Base-by-base conservation (phyloP, 768 basidiomycete genomes). In the Asterophora parasitica region DNA sequence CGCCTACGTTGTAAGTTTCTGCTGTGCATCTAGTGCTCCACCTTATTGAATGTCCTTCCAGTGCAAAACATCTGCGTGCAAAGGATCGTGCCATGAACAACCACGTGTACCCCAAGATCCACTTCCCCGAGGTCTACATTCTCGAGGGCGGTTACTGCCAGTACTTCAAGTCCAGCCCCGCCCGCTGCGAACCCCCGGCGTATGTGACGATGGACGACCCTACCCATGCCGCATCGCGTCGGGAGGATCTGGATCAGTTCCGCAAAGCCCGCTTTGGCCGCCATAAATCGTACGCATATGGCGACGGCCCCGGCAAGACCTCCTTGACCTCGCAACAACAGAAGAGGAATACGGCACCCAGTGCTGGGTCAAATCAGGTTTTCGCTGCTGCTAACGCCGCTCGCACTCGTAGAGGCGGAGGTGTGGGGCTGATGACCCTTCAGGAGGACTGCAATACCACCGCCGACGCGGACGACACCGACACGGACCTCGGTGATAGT, bases 201-300 rank as follows among this genome's bases (percentile, higher is more conserved):
- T 99, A 99, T 61, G 84, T 95, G 34, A 82, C 78, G 6, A 99
- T 99, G 96, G 92, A 97, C 60, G 93, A 97, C 63, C 93, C 93
- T 2, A 77, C 76, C 37, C 84, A 95, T 63, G 79, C 83, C 15
- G 71, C 74, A 15, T 86, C 91, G 30, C 85, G 93, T 38, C 78
- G 83, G 35, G 87, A 91, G 60, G 90, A 94, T 58, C 64, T 97
- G 36, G 90, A 92, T 65, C 89, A 93, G 59, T 92, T 98, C 73
- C 87, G 95, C 54, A 88, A 83, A 61, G 77, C 75, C 52, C 88
- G 88, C 61, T 92, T 93, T 62, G 85, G 87, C 27, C 84, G 93
- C 46, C 90, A 92, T 48, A 88, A 89, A 61, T 93, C 91, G 0
- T 96, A 92, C 59, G 84, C 92, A 0, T 95, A 92, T 57, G 93